These are phyloP conservation scores for Diospyros lotus DNA, from an alignment of 148 eudicot genomes.

Conservation along the genomic window DNA sequence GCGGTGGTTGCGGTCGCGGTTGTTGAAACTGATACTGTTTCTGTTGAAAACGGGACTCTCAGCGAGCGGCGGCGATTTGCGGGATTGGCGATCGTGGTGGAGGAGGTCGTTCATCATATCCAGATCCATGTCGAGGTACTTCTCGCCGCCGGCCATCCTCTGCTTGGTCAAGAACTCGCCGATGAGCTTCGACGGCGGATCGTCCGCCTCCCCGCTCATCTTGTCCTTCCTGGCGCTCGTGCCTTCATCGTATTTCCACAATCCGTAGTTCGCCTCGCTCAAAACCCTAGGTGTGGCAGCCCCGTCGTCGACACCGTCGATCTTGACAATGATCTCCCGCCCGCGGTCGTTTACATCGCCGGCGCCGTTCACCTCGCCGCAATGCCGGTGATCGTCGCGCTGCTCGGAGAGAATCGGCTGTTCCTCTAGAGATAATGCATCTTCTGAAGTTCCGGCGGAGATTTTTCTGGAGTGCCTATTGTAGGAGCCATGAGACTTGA, in stretches of 20 bases:
- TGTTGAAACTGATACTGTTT: neutral
- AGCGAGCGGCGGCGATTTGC: neutral
- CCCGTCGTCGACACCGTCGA: slow-evolving; percentile 1
- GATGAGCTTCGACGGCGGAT: slow-evolving; percentile 16
- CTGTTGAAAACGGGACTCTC: neutral
- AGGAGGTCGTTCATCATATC: neutral
- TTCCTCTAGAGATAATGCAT: neutral
- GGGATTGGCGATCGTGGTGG: neutral
- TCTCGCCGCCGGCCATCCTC: slow-evolving; percentile 2
- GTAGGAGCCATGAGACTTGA: neutral
- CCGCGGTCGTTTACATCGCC: neutral
- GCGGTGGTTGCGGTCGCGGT: neutral
- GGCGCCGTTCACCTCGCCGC: neutral
- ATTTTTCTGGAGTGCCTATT: neutral
- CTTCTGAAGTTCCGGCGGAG: neutral
- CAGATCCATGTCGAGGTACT: neutral
- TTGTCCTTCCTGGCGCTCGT: neutral
- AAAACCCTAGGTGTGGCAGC: neutral
- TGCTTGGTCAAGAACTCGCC: slow-evolving; percentile 11
- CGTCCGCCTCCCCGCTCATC: neutral
- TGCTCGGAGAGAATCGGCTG: slow-evolving; percentile 7
- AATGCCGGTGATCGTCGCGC: neutral
- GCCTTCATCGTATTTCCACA: neutral
- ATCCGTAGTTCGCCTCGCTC: slow-evolving; percentile 4
- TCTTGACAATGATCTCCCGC: slow-evolving; percentile 14